Evolutionary conservation across 257 asterid species (phyloP).

Genomic region (Plantago major): DNA sequence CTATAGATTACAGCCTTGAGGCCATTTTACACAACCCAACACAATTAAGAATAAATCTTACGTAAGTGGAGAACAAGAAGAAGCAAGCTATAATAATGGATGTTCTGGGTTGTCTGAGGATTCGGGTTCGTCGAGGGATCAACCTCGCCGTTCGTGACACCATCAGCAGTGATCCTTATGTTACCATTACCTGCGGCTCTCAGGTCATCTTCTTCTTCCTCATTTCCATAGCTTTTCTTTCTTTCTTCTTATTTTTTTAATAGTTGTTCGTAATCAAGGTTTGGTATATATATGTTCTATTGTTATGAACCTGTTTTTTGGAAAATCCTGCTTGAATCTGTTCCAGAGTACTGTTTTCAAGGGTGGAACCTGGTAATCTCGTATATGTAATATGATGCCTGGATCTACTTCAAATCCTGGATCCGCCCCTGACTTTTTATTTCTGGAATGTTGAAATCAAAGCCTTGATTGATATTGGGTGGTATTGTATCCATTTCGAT

Average conservation of each 20-base stretch:
- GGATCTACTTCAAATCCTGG: too few relatives aligned
- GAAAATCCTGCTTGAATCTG: too few relatives aligned
- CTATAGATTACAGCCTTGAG: neutral
- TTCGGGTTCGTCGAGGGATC: constrained; percentile 56
- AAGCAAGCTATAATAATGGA: constrained; percentile 23
- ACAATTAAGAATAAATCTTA: neutral
- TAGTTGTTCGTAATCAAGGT: neutral
- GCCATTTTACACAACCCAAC: neutral
- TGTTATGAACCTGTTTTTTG: neutral
- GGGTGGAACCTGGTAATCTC: too few relatives aligned
- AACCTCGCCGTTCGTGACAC: constrained; percentile 78
- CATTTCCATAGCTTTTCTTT: neutral
- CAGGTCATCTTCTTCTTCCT: constrained; percentile 36
- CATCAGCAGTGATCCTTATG: constrained; percentile 75
- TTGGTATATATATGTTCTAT: too few relatives aligned
- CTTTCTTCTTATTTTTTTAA: neutral
- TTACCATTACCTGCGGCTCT: constrained; percentile 47
- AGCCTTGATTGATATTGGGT: neutral
- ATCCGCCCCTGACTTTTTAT: too few relatives aligned
- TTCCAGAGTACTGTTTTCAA: too few relatives aligned
- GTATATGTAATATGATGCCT: too few relatives aligned
- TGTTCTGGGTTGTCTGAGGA: constrained; percentile 50
- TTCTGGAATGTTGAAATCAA: too few relatives aligned
- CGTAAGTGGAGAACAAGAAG: neutral
- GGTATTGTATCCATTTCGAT: neutral